Base-by-base conservation (phyloP, 805 yeast genomes). In the Kodamaea kaohsiungensis region DNA sequence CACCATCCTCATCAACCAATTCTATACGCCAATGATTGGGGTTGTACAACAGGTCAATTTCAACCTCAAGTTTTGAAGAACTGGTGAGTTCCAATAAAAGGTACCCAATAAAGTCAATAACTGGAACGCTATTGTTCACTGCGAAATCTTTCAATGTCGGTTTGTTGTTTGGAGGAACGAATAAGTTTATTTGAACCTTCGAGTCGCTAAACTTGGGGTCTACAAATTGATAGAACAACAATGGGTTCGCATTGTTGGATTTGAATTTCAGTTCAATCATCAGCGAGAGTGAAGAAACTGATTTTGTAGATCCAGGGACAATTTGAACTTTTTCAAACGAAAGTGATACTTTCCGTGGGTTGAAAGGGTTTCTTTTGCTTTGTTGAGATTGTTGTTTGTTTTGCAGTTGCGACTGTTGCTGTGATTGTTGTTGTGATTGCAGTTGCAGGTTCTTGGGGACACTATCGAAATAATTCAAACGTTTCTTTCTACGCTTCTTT, bases 1-100 rank as follows among this genome's bases (percentile, higher is more conserved):
- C 97, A 7, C 93, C 93, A 65, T 92, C 98, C 49, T 93, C 98
- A 66, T 95, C 99, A 0, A 88, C 91, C 18, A 93, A 76, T 54
- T 88, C 88, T 35, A 93, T 64, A 52, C 86, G 78, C 95, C 96
- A 91, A 55, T 70, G 68, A 61, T 88, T 87, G 0, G 92, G 88
- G 56, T 87, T 82, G 49, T 68, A 62, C 33, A 67, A 52, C 18
- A 48, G 38, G 13, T 40, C 38, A 4, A 9, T 19, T 9, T 51
- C 49, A 1, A 51, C 8, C n/a, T 18, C 37, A 38, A 40, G 15
- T 6, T 51, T 49, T 10, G 43, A 46, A 12, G n/a, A 38, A 7
- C 30, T 46, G 15, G 49, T 27, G 43, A 45, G 54, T 52, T 17
- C 40, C 16, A 70, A 62, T 39, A 77, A 63, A 6, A 75, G 65